A percentile compares a stretch with the other conserved stretches of the same genome.
Evolutionary conservation across 352 stramenopile species (phyloP).

Genomic region (Phytophthora constricta): DNA sequence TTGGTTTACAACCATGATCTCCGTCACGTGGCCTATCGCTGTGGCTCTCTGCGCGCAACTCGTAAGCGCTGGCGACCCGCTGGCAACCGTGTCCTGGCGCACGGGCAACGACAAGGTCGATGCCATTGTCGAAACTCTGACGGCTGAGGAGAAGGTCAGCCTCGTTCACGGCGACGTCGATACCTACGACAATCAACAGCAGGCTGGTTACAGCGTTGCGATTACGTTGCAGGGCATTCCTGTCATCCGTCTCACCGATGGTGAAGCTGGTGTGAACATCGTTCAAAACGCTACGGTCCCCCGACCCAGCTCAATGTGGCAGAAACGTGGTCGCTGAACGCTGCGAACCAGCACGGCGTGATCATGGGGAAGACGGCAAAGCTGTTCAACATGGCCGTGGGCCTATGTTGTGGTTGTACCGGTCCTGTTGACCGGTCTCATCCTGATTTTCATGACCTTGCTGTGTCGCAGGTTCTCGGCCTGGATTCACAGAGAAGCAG

Average conservation of each 20-base stretch:
- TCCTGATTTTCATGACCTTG: no score
- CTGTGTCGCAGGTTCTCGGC: no score
- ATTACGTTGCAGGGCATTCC: conserved; percentile 35
- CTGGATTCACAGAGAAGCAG: no score
- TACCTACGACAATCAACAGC: conserved; percentile 21
- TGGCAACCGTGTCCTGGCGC: conserved; percentile 8
- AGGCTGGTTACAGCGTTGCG: conserved; percentile 20
- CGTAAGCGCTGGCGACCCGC: conserved; percentile 5
- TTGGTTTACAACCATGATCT: conserved; percentile 12
- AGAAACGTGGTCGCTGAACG: conserved; percentile 32
- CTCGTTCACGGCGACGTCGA: conserved; percentile 15
- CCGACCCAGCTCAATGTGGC: conserved; percentile 39
- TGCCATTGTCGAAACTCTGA: conserved; percentile 11
- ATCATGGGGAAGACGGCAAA: conserved; percentile 38
- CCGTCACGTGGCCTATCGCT: conserved; percentile 1
- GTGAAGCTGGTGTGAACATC: conserved; percentile 40
- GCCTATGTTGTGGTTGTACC: not conserved
- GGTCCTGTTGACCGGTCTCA: no score
- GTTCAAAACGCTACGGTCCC: conserved; percentile 33
- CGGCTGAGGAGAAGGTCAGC: conserved; percentile 21
- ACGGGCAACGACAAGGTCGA: conserved; percentile 26
- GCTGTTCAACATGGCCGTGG: conserved; percentile 38
- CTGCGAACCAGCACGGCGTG: conserved; percentile 37
- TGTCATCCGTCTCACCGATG: conserved; percentile 27
- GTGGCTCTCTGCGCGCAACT: conserved; percentile 12